These are phyloP conservation scores for Neurospora sublineolata DNA, from an alignment of 495 filamentous ascomycete species.

Conservation along the genomic window DNA sequence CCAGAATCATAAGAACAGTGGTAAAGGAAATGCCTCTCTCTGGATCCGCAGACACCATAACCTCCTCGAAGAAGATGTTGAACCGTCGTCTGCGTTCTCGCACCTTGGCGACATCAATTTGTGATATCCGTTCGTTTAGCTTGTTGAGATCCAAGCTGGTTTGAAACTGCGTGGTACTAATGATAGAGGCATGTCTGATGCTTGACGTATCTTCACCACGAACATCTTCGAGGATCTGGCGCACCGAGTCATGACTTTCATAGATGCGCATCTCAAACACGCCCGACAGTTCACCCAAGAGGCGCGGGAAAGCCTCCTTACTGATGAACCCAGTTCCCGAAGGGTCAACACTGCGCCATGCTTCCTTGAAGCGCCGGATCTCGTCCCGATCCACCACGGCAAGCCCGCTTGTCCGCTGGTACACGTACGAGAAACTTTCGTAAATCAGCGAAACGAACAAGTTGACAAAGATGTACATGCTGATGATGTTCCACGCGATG, in stretches of 20 bases:
- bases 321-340: conserved; percentile 82
- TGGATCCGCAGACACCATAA: conserved; percentile 83
- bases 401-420: conserved; percentile 80
- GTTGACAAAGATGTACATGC: conserved; percentile 99
- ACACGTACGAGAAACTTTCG: conserved; percentile 99
- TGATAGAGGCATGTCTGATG: conserved; percentile 43
- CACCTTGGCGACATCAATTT: conserved; percentile 66
- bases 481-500: conserved; percentile 95
- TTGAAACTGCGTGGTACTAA: conserved; percentile 28
- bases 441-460: conserved; percentile 98
- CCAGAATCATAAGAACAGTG: conserved; percentile 88
- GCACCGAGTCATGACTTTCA: conserved; percentile 75
- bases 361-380: conserved; percentile 92
- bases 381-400: conserved; percentile 83
- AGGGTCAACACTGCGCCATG: conserved; percentile 92
- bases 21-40: conserved; percentile 87
- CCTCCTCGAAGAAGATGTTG: conserved; percentile 91
- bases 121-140: conserved; percentile 60
- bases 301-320: conserved; percentile 81
- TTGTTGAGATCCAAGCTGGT: conserved; percentile 68
- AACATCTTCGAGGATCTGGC: conserved; percentile 71
- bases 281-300: conserved; percentile 85
- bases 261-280: conserved; percentile 98
- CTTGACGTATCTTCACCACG: conserved; percentile 39
- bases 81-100: conserved; percentile 61